phyloP scores from a whole-genome alignment of 495 filamentous ascomycete species.

The Aspergillus biplanus region DNA sequence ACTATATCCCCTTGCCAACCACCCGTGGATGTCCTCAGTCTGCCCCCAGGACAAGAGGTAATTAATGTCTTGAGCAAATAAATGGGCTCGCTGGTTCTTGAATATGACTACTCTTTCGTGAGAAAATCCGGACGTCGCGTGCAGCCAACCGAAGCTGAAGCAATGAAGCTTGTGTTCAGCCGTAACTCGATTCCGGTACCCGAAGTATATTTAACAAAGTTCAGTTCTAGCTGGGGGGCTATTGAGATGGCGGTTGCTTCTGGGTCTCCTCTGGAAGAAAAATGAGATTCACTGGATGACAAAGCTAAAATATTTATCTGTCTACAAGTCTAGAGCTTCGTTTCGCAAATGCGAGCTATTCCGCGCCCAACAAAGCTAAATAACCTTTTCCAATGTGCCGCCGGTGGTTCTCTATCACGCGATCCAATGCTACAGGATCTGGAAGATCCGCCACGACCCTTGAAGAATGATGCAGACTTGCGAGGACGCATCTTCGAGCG shows the following conservation, averaged over 20 bases:
- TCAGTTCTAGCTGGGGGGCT: conserved; percentile 7
- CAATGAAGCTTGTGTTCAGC: conserved; percentile 34
- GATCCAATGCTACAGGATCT: conserved; percentile 40
- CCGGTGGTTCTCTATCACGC: conserved; percentile 36
- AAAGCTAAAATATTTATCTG: conserved; percentile 36
- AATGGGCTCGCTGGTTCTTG: conserved; percentile 26
- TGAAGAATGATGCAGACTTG: conserved; percentile 35
- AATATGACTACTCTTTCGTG: conserved; percentile 29
- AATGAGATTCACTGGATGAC: conserved; percentile 36
- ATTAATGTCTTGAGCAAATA: conserved; percentile 30
- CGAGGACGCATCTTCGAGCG: conserved; percentile 42
- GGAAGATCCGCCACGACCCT: conserved; percentile 29
- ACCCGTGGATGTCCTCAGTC: no score
- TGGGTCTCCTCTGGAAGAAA: conserved; percentile 28
- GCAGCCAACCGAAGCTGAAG: conserved; percentile 33
- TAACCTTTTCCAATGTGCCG: conserved; percentile 37
- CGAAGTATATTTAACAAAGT: conserved; percentile 16
- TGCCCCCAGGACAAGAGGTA: conserved; percentile 18
- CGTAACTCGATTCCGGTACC: conserved; percentile 34
- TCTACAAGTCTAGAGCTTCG: conserved; percentile 37
- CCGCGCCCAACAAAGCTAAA: conserved; percentile 28
- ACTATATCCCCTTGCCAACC: no score
- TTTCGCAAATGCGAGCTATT: conserved; percentile 34
- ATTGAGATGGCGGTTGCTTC: conserved; percentile 33
- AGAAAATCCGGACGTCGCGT: conserved; percentile 28